Percentiles rank a stretch among this genome's conserved stretches.
phyloP scores from a whole-genome alignment of 768 basidiomycete genomes.

The Wakefieldia striispora region DNA sequence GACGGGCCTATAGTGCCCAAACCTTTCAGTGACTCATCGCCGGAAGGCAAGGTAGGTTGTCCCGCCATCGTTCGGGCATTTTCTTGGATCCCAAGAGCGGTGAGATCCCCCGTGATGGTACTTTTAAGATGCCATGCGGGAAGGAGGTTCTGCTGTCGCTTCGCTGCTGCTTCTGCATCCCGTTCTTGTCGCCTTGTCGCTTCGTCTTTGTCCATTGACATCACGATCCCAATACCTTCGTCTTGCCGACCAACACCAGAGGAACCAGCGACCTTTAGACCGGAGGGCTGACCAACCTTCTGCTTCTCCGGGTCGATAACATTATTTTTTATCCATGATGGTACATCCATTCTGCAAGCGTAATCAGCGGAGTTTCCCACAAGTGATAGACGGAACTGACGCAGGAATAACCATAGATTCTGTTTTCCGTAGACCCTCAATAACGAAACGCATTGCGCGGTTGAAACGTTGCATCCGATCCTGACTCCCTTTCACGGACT shows the following conservation, averaged over 20 bases:
- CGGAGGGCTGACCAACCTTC: slow-evolving; percentile 48
- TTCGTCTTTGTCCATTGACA: slow-evolving; percentile 88
- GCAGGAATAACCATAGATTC: slow-evolving; percentile 84
- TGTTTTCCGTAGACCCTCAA: slow-evolving; percentile 84
- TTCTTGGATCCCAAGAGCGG: slow-evolving; percentile 80
- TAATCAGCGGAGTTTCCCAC: background rate
- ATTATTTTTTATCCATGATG: slow-evolving; percentile 76
- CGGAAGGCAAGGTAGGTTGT: slow-evolving; percentile 41
- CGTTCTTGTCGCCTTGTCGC: slow-evolving; percentile 68
- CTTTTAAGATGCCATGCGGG: slow-evolving; percentile 96
- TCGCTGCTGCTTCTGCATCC: slow-evolving; percentile 79
- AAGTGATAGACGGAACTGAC: slow-evolving; percentile 42
- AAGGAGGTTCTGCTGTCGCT: slow-evolving; percentile 85
- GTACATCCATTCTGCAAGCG: slow-evolving; percentile 69
- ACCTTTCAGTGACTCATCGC: slow-evolving; percentile 73
- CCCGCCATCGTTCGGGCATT: slow-evolving; percentile 50
- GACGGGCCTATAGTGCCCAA: slow-evolving; percentile 52
- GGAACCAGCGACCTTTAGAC: slow-evolving; percentile 74
- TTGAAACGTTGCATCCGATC: slow-evolving; percentile 97
- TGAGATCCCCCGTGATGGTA: slow-evolving; percentile 91
- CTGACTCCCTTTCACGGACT: slow-evolving; percentile 79
- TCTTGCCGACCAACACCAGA: slow-evolving; percentile 56
- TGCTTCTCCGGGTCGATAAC: slow-evolving; percentile 62
- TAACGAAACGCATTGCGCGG: slow-evolving; percentile 82
- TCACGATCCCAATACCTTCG: slow-evolving; percentile 81